Conservation (phyloP, 441 rosid genomes). For the Arabidopsis hybrid region DNA sequence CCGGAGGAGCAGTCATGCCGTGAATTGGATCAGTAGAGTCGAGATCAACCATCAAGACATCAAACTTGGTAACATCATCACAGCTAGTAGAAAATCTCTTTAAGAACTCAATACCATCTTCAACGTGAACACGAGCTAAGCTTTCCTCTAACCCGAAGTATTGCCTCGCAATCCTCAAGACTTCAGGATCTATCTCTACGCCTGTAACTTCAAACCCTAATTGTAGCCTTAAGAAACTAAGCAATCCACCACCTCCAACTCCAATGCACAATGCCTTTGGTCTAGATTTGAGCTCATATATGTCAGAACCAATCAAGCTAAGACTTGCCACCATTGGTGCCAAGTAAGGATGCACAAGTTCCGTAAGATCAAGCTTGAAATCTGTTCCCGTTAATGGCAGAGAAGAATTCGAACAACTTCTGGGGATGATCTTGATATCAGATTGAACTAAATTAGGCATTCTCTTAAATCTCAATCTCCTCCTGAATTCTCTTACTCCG, state of each 20-base stretch:
- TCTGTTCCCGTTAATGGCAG: slow-evolving; percentile 44
- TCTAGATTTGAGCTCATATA: slow-evolving; percentile 45
- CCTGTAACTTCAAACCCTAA: slow-evolving; percentile 75
- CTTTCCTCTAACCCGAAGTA: slow-evolving; percentile 75
- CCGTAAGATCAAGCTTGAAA: slow-evolving; percentile 55
- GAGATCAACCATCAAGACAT: slow-evolving; percentile 87
- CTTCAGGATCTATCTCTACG: slow-evolving; percentile 74
- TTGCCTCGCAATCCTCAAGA: slow-evolving; percentile 59
- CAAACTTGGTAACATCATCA: slow-evolving; percentile 51
- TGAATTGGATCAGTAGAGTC: slow-evolving; percentile 63
- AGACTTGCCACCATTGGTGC: slow-evolving; percentile 87
- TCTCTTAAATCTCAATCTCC: slow-evolving; percentile 91
- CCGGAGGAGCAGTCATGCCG: slow-evolving; percentile 79
- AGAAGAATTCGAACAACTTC: slow-evolving; percentile 14
- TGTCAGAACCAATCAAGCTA: slow-evolving; percentile 47
- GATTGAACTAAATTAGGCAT: slow-evolving; percentile 85
- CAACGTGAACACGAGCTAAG: slow-evolving; percentile 50
- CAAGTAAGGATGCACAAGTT: slow-evolving; percentile 76
- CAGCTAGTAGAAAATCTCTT: slow-evolving; percentile 44
- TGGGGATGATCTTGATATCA: slow-evolving; percentile 56
- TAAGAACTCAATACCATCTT: slow-evolving; percentile 65
- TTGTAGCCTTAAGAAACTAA: slow-evolving; percentile 60
- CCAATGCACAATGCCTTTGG: slow-evolving; percentile 84
- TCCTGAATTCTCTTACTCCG: slow-evolving; percentile 59
- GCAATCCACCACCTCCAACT: slow-evolving; percentile 90